Evolutionary conservation across 2,329 filamentous ascomycete genomes (phyloP).

Genomic region (Conoideocrella luteorostrata): DNA sequence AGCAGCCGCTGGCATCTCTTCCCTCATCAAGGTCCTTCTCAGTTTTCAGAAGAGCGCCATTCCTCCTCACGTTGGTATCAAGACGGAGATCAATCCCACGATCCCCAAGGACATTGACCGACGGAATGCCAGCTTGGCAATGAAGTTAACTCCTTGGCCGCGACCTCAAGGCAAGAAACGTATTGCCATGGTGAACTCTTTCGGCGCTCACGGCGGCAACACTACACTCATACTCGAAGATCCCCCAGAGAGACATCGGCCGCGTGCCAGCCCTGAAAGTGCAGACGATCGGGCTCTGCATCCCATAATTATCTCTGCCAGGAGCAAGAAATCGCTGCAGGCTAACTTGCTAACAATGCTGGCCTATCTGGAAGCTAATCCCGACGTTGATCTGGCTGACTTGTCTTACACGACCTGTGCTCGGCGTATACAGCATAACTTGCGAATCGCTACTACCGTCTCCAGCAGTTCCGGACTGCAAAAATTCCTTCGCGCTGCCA

Average conservation of each 20-base stretch:
- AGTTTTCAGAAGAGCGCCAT: slow-evolving; percentile 43
- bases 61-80: slow-evolving; percentile 48
- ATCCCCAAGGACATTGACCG: slow-evolving; percentile 34
- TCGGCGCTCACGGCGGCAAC: slow-evolving; percentile 48
- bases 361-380: not conserved
- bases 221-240: slow-evolving; percentile 60
- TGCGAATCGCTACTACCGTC: not conserved
- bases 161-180: slow-evolving; percentile 22
- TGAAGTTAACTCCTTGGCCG: slow-evolving; percentile 28
- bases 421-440: slow-evolving; percentile 18
- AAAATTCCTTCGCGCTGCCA: not conserved
- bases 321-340: not conserved
- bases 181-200: slow-evolving; percentile 42
- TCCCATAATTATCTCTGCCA: not conserved
- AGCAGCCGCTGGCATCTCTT: slow-evolving; percentile 33
- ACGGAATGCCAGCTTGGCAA: slow-evolving; percentile 33
- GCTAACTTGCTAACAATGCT: not conserved
- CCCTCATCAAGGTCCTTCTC: slow-evolving; percentile 41
- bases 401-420: slow-evolving; percentile 33
- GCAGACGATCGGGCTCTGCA: not conserved
- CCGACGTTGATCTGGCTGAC: not conserved
- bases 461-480: not conserved
- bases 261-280: not conserved
- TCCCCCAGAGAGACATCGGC: slow-evolving; percentile 23
- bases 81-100: slow-evolving; percentile 37